Base-by-base conservation (phyloP, 176 grass and related monocot genomes). In the Tillandsia leiboldiana region DNA sequence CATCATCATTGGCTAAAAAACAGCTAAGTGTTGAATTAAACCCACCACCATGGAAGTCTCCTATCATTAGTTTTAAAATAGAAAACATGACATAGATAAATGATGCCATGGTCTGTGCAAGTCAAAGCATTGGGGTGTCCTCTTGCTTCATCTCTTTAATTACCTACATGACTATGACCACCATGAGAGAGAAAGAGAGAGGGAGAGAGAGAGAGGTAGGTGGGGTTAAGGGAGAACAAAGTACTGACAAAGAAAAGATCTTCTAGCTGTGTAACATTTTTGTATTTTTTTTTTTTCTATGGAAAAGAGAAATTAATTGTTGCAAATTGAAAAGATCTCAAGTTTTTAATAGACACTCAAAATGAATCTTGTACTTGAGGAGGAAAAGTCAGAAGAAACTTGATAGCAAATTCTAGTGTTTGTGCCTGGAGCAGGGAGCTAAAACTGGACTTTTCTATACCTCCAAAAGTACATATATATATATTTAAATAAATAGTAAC, bases 91-190 rank as follows among this genome's bases (percentile, higher is more conserved):
- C 20, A 17, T 66, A 72, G 3, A 18, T 54, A 51, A 12, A 15
- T 56, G 14, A 83, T 73, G 79, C n/a, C 28, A 78, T 90, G 80
- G 80, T 82, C 62, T 65, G 22, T 48, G 75, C 26, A 85, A 82
- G 75, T 85, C 69, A 77, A 76, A 84, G n/a, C 67, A 79, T 81
- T 70, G 28, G 15, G 65, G 65, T n/a, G n/a, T 73, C 50, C 70
- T 78, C 53, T 29, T 49, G 8, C 28, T 73, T 64, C 53, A 75
- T 87, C 42, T 52, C 48, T 5, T 42, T 42, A 42, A 65, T 86
- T 63, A 53, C 71, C 72, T 79, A 69, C 71, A 75, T 51, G 47
- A 14, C 11, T 13, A 6, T 53, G 13, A 15, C 54, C n/a, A 56
- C 26, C 72, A 83, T 48, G 24, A 18, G 47, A 70, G 49, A 48